Base-by-base conservation (phyloP, 2,329 filamentous ascomycete species). In the Teratosphaeria epicoccoides region DNA sequence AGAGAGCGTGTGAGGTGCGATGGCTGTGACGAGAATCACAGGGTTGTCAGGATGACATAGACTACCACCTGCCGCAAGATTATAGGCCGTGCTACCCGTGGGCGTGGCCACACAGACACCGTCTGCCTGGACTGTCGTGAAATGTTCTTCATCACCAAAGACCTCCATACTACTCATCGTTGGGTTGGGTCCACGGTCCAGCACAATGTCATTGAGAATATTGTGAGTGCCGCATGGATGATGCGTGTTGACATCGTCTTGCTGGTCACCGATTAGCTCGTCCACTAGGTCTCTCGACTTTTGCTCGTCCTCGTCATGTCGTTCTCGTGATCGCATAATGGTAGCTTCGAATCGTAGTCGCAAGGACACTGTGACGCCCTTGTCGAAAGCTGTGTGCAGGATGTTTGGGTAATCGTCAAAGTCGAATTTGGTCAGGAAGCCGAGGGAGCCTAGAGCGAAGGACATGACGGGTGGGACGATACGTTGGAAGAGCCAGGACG, bases 401-500 rank as follows among this genome's bases (percentile, higher is more conserved):
- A 81, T 94, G 12, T 77, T 70, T 55, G 80, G 74, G 59, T 87
- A 88, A 4, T 85, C 74, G 12, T 83, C 81, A 68, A 90, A 98
- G 68, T 97, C 90, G 66, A 97, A 97, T 65, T 96, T 96, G 24
- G 93, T 97, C 58, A 98, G 73, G 65, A 98, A 98, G 0, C 93
- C 93, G 4, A 98, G 75, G 23, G 90, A 95, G 7, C 93, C 93
- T 9, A 97, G 74, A 0, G 89, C 81, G 68, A 98, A 97, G 55
- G 88, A 91, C 55, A 98, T 74, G 0, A 96, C 88, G 0, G 93
- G 93, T 5, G 93, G 93, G 0, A 97, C 91, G 46, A 97, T 86
- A 43, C 87, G 82, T 71, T 98, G 93, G 67, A 98, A 98, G 1
- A 98, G 76, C 90, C 91, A 97, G 64, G 88, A 95, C 3, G 91